phyloP scores from a whole-genome alignment of 75 land plant species.

The Pinus tabuliformis region DNA sequence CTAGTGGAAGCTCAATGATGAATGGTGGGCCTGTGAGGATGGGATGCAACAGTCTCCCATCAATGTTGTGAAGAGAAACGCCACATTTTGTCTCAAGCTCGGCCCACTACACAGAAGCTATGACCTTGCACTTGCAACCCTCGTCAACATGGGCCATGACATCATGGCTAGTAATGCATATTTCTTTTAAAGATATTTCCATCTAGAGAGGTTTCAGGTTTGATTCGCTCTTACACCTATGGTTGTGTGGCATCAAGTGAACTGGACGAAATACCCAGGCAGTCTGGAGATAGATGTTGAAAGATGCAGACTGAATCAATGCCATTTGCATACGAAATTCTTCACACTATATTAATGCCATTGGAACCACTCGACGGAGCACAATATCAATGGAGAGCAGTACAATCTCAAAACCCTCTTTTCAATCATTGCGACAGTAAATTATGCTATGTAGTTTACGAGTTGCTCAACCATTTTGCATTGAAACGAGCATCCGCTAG shows the following conservation, averaged over 20 bases:
- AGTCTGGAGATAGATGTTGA: constrained; percentile 19
- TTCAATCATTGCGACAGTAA: no score
- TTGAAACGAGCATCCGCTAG: constrained; percentile 25
- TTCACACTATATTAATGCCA: constrained; percentile 41
- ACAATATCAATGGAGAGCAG: constrained; percentile 45
- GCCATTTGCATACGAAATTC: neutral
- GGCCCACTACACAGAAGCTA: constrained; percentile 9
- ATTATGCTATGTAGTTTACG: neutral
- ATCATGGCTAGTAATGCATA: constrained; percentile 6
- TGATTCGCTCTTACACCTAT: neutral
- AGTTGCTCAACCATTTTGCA: neutral
- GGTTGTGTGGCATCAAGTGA: constrained; percentile 7
- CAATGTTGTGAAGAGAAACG: constrained; percentile 6
- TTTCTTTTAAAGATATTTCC: neutral
- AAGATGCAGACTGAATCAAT: no score
- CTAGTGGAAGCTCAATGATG: constrained; percentile 29
- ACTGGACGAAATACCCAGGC: constrained; percentile 23
- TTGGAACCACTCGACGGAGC: constrained; percentile 72
- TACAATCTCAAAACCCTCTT: neutral
- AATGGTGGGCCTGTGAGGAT: constrained; percentile 27
- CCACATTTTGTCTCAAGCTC: neutral
- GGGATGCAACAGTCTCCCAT: constrained; percentile 41
- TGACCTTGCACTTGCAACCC: constrained; percentile 8
- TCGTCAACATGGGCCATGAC: constrained; percentile 19
- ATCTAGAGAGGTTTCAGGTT: neutral